Evolutionary conservation across 139 green algal genomes (phyloP), one percentile per base, ranked within the genome.

Genomic region (Micractinium conductrix): DNA sequence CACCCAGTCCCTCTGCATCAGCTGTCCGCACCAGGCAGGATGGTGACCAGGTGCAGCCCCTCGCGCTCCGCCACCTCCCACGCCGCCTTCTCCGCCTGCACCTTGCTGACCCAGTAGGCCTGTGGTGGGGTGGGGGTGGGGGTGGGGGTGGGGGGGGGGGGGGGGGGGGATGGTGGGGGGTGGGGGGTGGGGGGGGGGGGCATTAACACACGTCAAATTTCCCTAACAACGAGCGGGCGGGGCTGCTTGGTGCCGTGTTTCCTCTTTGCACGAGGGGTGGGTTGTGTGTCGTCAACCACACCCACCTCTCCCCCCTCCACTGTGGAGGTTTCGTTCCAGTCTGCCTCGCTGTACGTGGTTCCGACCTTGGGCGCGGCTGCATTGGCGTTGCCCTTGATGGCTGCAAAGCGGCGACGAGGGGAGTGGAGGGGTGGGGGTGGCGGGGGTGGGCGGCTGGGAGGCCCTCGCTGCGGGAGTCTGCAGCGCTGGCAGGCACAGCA

Each of bases 61-160:
- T 92, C 37, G 75, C 92, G 24, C 43, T 86, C 84, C 0, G 86
- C 84, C 58, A 93, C 38, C 38, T 92, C 81, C 93, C 92, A 97
- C 0, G 93, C 94, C 19, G 80, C 84, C 26, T 82, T 79, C 89
- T 97, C 94, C 17, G 93, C 94, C 58, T 90, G 67, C 50, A 93
- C 93, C 92, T 97, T 97, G 83, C 88, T 91, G 48, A 95, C 84
- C 84, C 90, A 93, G 89, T 97, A 97, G 2, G 89, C 84, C n/a
- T n/a, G n/a, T n/a, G n/a, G n/a, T n/a, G n/a, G n/a, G n/a, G n/a
- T n/a, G n/a, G n/a, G n/a, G n/a, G n/a, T n/a, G n/a, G n/a, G n/a
- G n/a, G n/a, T n/a, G n/a, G n/a, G n/a, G n/a, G n/a, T n/a, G n/a
- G n/a, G n/a, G n/a, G n/a, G n/a, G n/a, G n/a, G n/a, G n/a, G n/a